Percentiles rank a stretch among this genome's conserved stretches.
Conservation (phyloP, 176 grass and related monocot genomes). For the bread wheat (Triticum aestivum) region IWGSC_CS_RefSeq_v2.1 NC_057808.1:363955953-363956452, state of each 20-base stretch:
- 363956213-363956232: background rate
- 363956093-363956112: slow-evolving; percentile 38
- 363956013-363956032: slow-evolving; percentile 29
- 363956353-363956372: too few relatives aligned
- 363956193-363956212: background rate
- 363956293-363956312: too few relatives aligned
- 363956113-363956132: slow-evolving; percentile 32
- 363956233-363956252: too few relatives aligned
- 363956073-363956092: slow-evolving; percentile 36
- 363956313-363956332: too few relatives aligned
- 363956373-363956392: too few relatives aligned
- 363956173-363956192: slow-evolving; percentile 43
- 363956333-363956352: too few relatives aligned
- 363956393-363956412: too few relatives aligned
- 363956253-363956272: background rate
- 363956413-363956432: too few relatives aligned
- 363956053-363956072: background rate
- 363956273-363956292: too few relatives aligned
- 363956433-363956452: too few relatives aligned
- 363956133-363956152: slow-evolving; percentile 34
- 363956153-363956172: slow-evolving; percentile 34
- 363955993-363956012: slow-evolving; percentile 8
- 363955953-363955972: slow-evolving; percentile 25
- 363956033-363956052: slow-evolving; percentile 19
- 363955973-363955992: slow-evolving; percentile 32